A percentile compares a stretch with the other conserved stretches of the same genome.
Evolutionary conservation across 768 basidiomycete genomes (phyloP).

Genomic region (Coprinopsis marcescibilis): DNA sequence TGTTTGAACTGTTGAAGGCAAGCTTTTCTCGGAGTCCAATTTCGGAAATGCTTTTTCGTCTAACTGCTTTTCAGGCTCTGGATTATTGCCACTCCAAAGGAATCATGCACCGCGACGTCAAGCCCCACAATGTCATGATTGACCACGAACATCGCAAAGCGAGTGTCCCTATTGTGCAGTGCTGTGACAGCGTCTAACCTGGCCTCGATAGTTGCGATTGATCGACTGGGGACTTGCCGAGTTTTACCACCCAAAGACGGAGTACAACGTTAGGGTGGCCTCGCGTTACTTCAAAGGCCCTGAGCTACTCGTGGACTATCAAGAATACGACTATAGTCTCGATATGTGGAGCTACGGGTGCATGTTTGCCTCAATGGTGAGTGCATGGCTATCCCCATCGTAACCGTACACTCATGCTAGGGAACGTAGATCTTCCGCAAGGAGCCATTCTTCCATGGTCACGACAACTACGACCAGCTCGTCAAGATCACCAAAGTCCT

Average conservation of each 20-base stretch:
- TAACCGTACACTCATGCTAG: constrained; percentile 7
- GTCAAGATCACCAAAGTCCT: constrained; percentile 98
- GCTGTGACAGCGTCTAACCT: constrained; percentile 10
- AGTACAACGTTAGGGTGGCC: constrained; percentile 97
- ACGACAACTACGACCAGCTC: constrained; percentile 97
- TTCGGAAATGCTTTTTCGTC: constrained; percentile 6
- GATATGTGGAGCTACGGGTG: constrained; percentile 99
- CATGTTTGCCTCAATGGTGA: constrained; percentile 98
- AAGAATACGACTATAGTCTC: constrained; percentile 95
- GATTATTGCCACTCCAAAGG: constrained; percentile 98
- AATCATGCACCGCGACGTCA: constrained; percentile 98
- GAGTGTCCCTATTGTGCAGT: constrained; percentile 15
- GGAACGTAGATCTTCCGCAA: constrained; percentile 87
- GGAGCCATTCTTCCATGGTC: constrained; percentile 98
- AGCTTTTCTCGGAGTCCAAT: constrained; percentile 8
- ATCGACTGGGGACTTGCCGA: constrained; percentile 99
- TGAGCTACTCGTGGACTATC: constrained; percentile 94
- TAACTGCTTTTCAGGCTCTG: constrained; percentile 55
- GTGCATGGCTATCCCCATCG: constrained; percentile 15
- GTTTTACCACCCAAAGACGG: constrained; percentile 96
- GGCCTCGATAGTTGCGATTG: constrained; percentile 63
- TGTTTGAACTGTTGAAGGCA: constrained; percentile 93
- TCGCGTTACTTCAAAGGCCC: constrained; percentile 98
- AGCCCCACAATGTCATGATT: constrained; percentile 99
- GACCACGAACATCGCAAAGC: constrained; percentile 96